Evolutionary conservation across 2,329 filamentous ascomycete genomes (phyloP).

Genomic region (Sporothrix brunneoviolacea): DNA sequence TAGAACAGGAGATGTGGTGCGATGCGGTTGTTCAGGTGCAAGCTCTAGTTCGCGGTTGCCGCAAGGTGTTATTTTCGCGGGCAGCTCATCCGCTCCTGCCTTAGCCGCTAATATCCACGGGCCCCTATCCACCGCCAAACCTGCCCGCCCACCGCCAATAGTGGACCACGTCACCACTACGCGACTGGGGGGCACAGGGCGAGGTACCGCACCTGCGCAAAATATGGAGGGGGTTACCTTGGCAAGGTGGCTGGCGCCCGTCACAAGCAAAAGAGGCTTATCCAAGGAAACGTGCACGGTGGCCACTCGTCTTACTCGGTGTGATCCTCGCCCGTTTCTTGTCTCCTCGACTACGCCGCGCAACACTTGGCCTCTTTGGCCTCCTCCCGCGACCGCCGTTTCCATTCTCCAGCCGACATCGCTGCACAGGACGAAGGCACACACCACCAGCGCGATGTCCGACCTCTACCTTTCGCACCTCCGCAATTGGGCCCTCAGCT

Average conservation of each 20-base stretch:
- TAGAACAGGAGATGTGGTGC: background rate
- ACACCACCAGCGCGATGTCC: constrained; percentile 36
- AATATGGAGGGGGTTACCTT: background rate
- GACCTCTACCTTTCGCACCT: constrained; percentile 45
- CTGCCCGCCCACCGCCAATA: constrained; percentile 4
- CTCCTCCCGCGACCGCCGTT: too few species aligned
- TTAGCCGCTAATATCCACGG: constrained; percentile 2
- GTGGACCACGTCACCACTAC: constrained; percentile 2
- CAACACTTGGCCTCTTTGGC: background rate
- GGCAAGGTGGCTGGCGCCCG: background rate
- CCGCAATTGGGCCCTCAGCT: constrained; percentile 69
- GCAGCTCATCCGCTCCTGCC: background rate
- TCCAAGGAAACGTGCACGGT: constrained; percentile 1
- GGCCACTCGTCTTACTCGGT: constrained; percentile 6
- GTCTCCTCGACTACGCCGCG: background rate
- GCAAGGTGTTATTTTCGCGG: constrained; percentile 15
- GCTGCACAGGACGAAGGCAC: background rate
- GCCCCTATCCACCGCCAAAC: too few species aligned
- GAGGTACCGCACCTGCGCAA: background rate
- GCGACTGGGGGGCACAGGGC: too few species aligned
- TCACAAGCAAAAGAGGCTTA: constrained; percentile 12
- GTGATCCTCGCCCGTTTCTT: background rate
- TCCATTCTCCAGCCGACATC: too few species aligned
- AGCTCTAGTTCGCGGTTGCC: background rate
- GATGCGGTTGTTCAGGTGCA: background rate